Conservation (phyloP, 169 alveolate genomes). For the Plasmodium yoelii region DNA sequence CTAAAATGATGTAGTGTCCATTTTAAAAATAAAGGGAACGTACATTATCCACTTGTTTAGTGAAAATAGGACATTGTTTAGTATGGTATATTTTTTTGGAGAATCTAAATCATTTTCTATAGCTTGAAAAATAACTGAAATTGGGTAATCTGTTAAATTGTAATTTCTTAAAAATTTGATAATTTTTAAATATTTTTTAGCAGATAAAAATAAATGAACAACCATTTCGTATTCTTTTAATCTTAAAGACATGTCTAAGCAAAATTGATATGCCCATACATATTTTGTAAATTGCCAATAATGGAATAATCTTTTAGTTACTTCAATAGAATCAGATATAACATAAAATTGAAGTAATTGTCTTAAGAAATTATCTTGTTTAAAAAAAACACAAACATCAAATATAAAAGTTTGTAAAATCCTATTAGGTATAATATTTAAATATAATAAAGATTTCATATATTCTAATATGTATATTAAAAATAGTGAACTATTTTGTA, state of each 20-base stretch:
- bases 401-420: conserved; percentile 62
- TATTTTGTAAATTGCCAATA: conserved; percentile 61
- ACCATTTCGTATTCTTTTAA: conserved; percentile 67
- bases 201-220: conserved; percentile 41
- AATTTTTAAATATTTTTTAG: conserved; percentile 38
- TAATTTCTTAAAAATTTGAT: conserved; percentile 42
- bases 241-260: conserved; percentile 70
- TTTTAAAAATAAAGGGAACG: not conserved
- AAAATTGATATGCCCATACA: conserved; percentile 51
- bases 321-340: conserved; percentile 68
- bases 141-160: conserved; percentile 51
- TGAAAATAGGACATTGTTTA: conserved; percentile 38
- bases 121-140: conserved; percentile 63
- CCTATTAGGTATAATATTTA: conserved; percentile 65
- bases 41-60: conserved; percentile 45
- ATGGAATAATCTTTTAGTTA: conserved; percentile 58
- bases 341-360: conserved; percentile 59
- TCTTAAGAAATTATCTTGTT: conserved; percentile 56
- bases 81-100: conserved; percentile 35
- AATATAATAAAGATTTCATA: conserved; percentile 49
- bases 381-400: conserved; percentile 60
- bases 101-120: conserved; percentile 73
- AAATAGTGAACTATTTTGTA: conserved; percentile 31
- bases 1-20: too few species aligned
- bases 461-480: conserved; percentile 58